Evolutionary conservation across 2,329 filamentous ascomycete genomes (phyloP), one percentile per base, ranked within the genome.

Genomic region (Escovopsis sp.): DNA sequence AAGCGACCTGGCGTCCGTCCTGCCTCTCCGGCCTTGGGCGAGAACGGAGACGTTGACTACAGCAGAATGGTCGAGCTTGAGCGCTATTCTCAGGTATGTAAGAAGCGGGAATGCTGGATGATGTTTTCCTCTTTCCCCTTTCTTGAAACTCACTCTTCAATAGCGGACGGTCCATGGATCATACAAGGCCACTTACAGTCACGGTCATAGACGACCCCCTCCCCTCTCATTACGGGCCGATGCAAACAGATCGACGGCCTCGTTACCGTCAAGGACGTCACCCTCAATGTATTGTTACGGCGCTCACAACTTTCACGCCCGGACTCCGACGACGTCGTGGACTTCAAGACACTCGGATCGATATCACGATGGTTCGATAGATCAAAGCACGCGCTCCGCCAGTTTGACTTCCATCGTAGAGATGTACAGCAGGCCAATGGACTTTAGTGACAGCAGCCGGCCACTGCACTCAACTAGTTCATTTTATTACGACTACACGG

Each of bases 401-500:
- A 73, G 70, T 45, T 49, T 73, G 35, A 68, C 66, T 13, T 72
- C 71, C 2, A 64, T 69, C 40, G 62, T 67, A 10, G 66, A 70
- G 43, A 66, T 70, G 61, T 70, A 72, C 40, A 56, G 55, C 32
- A 52, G 53, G 25, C 53, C 53, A 6, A 44, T 47, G 15, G 46
- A 50, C 13, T 40, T 50, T 41, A 57, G 53, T 35, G 54, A 50
- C 15, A 48, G 48, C 30, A 53, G 50, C 4, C 54, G 51, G 31
- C 44, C 51, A 27, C 45, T 57, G n/a, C 58, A 54, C 42, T 48
- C 56, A 37, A 43, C 49, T 31, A 51, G 60, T 44, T 58, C 65
- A 35, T 59, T 66, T 33, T 73, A 71, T 49, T 72, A 73, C 46
- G 70, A 74, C 49, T 73, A 73, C 49, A 67, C 61, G 14, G 70